Evolutionary conservation across 1,284 basidiomycete genomes (phyloP).

Genomic region (Pseudozyma pruni): DNA sequence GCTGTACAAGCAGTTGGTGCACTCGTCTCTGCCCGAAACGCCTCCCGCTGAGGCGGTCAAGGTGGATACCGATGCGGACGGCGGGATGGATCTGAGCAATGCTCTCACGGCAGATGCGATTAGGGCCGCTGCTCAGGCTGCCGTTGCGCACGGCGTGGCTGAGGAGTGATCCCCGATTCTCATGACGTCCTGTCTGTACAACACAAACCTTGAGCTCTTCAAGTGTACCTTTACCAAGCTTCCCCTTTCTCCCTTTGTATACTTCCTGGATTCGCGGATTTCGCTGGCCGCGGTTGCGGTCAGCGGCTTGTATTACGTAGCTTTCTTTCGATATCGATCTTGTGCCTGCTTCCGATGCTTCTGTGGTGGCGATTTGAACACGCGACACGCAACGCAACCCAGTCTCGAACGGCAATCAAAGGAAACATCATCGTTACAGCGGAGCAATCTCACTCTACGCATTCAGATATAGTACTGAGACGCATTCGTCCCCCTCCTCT

Average conservation of each 20-base stretch:
- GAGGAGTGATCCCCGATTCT: conserved; percentile 3
- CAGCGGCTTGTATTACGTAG: conserved; percentile 5
- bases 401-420: neutral
- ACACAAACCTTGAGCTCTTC: neutral
- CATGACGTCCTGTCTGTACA: neutral
- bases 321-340: neutral
- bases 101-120: conserved; percentile 38
- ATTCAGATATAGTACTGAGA: conserved; percentile 45
- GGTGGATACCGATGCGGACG: neutral
- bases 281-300: neutral
- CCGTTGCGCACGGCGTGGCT: conserved; percentile 27
- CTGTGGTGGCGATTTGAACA: too few species aligned
- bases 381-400: too few species aligned
- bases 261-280: neutral
- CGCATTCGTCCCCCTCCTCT: conserved; percentile 32
- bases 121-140: conserved; percentile 41
- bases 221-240: neutral
- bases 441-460: neutral
- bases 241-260: too few species aligned
- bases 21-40: conserved; percentile 11
- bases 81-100: conserved; percentile 9
- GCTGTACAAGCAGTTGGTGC: conserved; percentile 36
- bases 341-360: neutral
- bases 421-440: too few species aligned
- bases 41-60: conserved; percentile 5